Percentiles rank a stretch among this genome's conserved stretches.
phyloP scores from a whole-genome alignment of 768 basidiomycete genomes.

The Mycena alexandri region DNA sequence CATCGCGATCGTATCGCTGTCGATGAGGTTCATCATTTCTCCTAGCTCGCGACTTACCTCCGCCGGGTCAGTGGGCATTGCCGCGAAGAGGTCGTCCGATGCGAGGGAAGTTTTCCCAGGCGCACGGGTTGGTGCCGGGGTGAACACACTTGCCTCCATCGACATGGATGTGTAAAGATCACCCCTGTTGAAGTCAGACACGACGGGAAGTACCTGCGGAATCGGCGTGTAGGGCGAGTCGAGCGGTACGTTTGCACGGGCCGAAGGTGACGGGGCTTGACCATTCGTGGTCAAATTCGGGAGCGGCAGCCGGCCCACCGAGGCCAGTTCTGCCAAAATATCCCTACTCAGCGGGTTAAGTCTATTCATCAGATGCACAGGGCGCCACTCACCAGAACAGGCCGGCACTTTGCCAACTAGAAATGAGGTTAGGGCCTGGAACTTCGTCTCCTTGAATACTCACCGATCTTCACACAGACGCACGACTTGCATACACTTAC shows the following conservation, averaged over 20 bases:
- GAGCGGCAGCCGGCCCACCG: constrained; percentile 19
- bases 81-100: too few species aligned
- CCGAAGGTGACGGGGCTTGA: too few species aligned
- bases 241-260: too few species aligned
- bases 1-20: constrained; percentile 3
- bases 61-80: not conserved
- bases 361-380: too few species aligned
- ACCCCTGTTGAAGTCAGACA: too few species aligned
- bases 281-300: too few species aligned
- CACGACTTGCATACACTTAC: constrained; percentile 25
- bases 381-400: not conserved
- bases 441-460: constrained; percentile 66
- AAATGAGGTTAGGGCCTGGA: constrained; percentile 65
- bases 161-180: too few species aligned
- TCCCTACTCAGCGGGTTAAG: constrained; percentile 20
- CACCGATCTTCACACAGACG: constrained; percentile 23
- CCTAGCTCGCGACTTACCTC: not conserved
- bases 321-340: constrained; percentile 38
- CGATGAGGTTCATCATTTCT: constrained; percentile 11
- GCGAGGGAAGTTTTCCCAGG: too few species aligned
- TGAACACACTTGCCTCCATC: too few species aligned
- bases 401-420: constrained; percentile 1
- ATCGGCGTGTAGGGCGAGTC: too few species aligned
- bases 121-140: too few species aligned
- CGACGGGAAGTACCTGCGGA: too few species aligned